phyloP scores from a whole-genome alignment of 495 filamentous ascomycete genomes.

The Xylaria scruposa region DNA sequence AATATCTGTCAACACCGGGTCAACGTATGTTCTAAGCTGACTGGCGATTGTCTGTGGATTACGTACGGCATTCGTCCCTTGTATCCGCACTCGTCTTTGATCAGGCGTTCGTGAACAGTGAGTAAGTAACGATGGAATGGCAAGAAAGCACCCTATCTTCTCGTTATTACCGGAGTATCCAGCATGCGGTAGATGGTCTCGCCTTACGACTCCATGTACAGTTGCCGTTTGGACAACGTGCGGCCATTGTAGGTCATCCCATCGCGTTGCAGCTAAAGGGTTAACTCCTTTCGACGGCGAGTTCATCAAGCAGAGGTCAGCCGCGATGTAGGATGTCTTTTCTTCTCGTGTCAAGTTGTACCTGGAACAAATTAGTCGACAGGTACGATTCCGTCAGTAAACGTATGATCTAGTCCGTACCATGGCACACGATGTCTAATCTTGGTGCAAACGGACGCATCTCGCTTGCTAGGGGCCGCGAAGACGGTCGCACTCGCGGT shows the following conservation, averaged over 20 bases:
- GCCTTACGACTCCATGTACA: conserved; percentile 42
- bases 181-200: neutral
- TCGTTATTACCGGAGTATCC: neutral
- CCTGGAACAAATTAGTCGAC: conserved; percentile 29
- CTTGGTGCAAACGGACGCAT: conserved; percentile 3
- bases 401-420: neutral
- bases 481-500: neutral
- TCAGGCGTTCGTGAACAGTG: conserved; percentile 48
- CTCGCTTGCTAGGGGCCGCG: neutral
- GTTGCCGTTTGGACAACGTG: conserved; percentile 43
- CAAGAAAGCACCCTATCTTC: conserved; percentile 42
- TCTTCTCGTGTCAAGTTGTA: conserved; percentile 46
- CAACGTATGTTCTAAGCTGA: neutral
- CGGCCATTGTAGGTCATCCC: conserved; percentile 53
- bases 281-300: conserved; percentile 37
- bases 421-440: conserved; percentile 14
- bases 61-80: conserved; percentile 50
- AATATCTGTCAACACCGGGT: conserved; percentile 45
- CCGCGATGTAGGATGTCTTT: conserved; percentile 49
- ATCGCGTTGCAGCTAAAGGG: conserved; percentile 43
- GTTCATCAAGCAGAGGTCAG: conserved; percentile 54
- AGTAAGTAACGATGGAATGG: conserved; percentile 60
- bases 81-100: conserved; percentile 54
- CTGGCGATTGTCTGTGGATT: conserved; percentile 35
- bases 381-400: neutral